phyloP scores from a whole-genome alignment of 2,329 filamentous ascomycete species.

The Rutstroemia sp. region DNA sequence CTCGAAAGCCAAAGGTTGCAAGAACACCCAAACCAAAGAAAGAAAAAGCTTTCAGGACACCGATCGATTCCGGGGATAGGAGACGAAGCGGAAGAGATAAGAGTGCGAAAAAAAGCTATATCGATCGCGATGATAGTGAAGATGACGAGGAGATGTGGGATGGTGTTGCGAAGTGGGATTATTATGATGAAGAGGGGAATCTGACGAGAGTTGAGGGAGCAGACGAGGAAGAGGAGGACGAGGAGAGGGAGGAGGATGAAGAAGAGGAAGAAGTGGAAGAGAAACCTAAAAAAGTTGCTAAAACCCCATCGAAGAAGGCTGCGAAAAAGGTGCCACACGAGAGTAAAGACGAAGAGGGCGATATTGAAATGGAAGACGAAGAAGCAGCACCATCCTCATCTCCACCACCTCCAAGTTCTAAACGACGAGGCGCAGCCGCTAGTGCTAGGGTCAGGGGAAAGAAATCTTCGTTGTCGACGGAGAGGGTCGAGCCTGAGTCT shows the following conservation, averaged over 20 bases:
- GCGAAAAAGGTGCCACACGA: background rate
- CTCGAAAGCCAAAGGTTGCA: slow-evolving; percentile 24
- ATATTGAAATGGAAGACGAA: slow-evolving; percentile 1
- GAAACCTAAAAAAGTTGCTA: slow-evolving; percentile 7
- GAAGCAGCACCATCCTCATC: background rate
- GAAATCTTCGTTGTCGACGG: background rate
- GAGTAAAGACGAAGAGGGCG: slow-evolving; percentile 1
- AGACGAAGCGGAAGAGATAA: slow-evolving; percentile 32
- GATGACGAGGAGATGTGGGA: slow-evolving; percentile 33
- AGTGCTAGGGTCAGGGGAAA: background rate
- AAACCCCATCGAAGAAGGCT: background rate
- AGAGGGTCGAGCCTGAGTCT: slow-evolving; percentile 4
- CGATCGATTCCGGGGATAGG: slow-evolving; percentile 22
- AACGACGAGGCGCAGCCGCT: background rate
- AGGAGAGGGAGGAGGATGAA: slow-evolving; percentile 12
- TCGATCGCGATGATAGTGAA: slow-evolving; percentile 34
- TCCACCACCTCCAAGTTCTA: background rate
- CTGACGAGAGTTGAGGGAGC: slow-evolving; percentile 27
- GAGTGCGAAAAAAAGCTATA: slow-evolving; percentile 32
- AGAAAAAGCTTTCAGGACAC: slow-evolving; percentile 12
- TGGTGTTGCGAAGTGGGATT: slow-evolving; percentile 29
- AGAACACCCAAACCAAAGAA: slow-evolving; percentile 27
- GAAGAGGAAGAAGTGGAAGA: slow-evolving; percentile 1
- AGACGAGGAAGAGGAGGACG: slow-evolving; percentile 12
- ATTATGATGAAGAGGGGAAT: slow-evolving; percentile 34